phyloP scores from a whole-genome alignment of 2,329 filamentous ascomycete species.

The Cucurbitaria berberidis region DNA sequence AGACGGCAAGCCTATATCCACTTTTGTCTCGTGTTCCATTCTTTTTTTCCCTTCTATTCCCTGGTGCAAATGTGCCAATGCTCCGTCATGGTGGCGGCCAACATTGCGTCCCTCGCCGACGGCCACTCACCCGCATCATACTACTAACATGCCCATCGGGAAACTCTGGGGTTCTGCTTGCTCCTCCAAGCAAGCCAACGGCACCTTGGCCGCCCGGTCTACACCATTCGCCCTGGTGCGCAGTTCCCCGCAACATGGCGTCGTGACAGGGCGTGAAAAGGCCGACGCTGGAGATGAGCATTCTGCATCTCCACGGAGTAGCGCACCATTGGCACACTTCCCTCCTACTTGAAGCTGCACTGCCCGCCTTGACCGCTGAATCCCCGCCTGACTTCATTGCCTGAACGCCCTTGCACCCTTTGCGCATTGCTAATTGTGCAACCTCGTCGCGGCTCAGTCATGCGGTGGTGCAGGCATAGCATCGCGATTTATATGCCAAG shows the following conservation, averaged over 20 bases:
- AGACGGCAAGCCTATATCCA: no score
- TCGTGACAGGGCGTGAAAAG: conserved; percentile 19
- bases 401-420: conserved; percentile 9
- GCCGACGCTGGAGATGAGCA: conserved; percentile 20
- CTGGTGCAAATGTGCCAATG: not conserved
- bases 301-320: conserved; percentile 43
- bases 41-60: no score
- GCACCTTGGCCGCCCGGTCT: conserved; percentile 18
- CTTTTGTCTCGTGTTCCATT: not conserved
- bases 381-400: not conserved
- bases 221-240: conserved; percentile 23
- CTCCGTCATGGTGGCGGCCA: conserved; percentile 16
- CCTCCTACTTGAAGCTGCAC: conserved; percentile 16
- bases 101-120: conserved; percentile 23
- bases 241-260: conserved; percentile 39
- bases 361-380: conserved; percentile 7
- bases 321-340: conserved; percentile 8
- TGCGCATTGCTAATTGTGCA: conserved; percentile 30
- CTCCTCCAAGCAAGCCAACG: conserved; percentile 16
- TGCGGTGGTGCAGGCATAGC: conserved; percentile 12
- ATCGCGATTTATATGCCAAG: conserved; percentile 37
- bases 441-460: conserved; percentile 20
- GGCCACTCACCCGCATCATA: conserved; percentile 20
- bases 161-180: conserved; percentile 28
- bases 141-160: conserved; percentile 22